phyloP scores from a whole-genome alignment of 306 rosid genomes.

The Ormosia emarginata region DNA sequence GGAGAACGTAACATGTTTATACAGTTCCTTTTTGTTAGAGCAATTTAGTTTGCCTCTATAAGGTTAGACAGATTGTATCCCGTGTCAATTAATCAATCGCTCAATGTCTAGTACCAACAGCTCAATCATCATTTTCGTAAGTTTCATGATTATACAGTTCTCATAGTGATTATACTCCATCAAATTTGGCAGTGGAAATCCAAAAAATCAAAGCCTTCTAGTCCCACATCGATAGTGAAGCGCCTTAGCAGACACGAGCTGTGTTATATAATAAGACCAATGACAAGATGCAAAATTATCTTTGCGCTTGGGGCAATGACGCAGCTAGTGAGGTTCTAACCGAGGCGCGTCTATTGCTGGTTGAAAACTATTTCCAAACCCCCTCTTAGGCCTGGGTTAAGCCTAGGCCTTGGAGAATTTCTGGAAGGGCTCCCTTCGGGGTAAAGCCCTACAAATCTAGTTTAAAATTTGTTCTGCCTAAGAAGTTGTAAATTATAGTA shows the following conservation, averaged over 20 bases:
- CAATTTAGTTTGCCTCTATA: neutral
- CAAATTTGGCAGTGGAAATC: neutral
- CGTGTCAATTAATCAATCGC: neutral
- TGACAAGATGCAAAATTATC: rapidly evolving
- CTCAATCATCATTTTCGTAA: too few relatives aligned
- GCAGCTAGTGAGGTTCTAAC: constrained; percentile 39
- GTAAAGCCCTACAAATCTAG: constrained; percentile 10
- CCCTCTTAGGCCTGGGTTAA: constrained; percentile 32
- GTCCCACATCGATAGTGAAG: neutral
- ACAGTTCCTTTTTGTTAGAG: neutral
- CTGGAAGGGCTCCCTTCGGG: constrained; percentile 30
- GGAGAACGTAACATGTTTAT: neutral
- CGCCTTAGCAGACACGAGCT: neutral
- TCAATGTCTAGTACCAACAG: neutral
- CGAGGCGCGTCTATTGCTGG: constrained; percentile 40
- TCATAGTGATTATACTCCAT: neutral
- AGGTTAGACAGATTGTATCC: neutral
- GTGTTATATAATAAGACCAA: neutral
- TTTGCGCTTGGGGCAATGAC: constrained; percentile 45
- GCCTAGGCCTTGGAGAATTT: constrained; percentile 28
- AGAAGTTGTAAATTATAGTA: too few relatives aligned
- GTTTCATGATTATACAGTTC: neutral
- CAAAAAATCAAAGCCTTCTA: neutral
- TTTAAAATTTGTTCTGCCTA: too few relatives aligned
- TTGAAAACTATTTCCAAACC: constrained; percentile 47